Evolutionary conservation across 2,329 filamentous ascomycete species (phyloP).

Genomic region (Orbilia ellipsospora): DNA sequence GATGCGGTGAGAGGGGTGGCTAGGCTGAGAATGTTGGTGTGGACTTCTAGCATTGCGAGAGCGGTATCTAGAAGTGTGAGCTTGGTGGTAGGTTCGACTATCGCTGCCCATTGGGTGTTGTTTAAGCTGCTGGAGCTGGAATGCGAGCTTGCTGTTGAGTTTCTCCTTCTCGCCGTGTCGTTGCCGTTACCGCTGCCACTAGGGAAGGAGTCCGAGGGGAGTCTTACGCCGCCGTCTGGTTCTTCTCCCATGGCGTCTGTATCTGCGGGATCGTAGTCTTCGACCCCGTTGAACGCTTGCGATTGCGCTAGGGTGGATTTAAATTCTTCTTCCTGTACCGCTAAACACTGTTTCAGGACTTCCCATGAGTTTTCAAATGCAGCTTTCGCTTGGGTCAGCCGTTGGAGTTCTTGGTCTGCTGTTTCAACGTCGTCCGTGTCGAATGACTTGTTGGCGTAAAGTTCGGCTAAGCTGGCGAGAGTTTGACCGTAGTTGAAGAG

Average conservation of each 20-base stretch:
- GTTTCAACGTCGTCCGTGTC: constrained; percentile 31
- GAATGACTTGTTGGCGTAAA: constrained; percentile 47
- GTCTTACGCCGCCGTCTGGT: constrained; percentile 18
- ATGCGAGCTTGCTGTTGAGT: constrained; percentile 16
- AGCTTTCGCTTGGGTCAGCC: constrained; percentile 28
- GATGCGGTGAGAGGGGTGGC: constrained; percentile 2
- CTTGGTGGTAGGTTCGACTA: constrained; percentile 55
- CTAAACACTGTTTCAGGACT: constrained; percentile 56
- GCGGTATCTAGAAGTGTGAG: constrained; percentile 52
- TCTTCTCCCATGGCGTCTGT: constrained; percentile 13
- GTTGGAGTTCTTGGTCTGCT: constrained; percentile 11
- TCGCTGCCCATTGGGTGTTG: constrained; percentile 47
- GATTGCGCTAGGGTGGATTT: constrained; percentile 35
- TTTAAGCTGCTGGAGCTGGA: constrained; percentile 13
- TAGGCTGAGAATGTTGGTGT: constrained; percentile 39
- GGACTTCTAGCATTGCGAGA: constrained; percentile 45
- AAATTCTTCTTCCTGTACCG: constrained; percentile 55
- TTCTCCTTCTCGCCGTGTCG: constrained; percentile 16
- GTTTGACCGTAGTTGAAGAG: constrained; percentile 54
- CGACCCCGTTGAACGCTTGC: constrained; percentile 14
- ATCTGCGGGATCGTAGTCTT: constrained; percentile 13
- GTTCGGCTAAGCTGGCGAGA: constrained; percentile 56
- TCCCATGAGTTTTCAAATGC: constrained; percentile 54
- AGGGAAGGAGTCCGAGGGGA: not conserved
- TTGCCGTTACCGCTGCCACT: not conserved